A percentile compares a stretch with the other conserved stretches of the same genome.
Conservation (phyloP, 2,329 filamentous ascomycete genomes). For the Epicoccum nigrum region DNA sequence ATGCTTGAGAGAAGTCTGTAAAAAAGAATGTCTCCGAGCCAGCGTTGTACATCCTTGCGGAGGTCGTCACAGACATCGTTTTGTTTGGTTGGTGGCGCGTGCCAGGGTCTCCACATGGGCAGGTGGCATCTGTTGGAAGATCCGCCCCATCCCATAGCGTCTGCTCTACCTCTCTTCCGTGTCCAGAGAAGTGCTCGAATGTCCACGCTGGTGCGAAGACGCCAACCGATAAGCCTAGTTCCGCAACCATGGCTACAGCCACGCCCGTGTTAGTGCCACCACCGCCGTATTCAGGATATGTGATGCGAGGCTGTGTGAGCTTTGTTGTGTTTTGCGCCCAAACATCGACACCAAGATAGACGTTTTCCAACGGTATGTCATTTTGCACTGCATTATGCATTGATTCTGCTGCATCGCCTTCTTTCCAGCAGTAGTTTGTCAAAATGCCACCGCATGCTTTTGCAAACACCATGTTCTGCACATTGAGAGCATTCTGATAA, state of each 20-base stretch:
- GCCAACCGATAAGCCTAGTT: constrained; percentile 47
- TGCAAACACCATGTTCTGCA: constrained; percentile 48
- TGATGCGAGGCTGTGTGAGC: constrained; percentile 39
- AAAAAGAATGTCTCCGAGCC: constrained; percentile 49
- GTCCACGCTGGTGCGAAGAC: constrained; percentile 56
- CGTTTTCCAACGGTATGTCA: constrained; percentile 29
- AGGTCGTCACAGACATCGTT: constrained; percentile 30
- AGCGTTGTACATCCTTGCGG: constrained; percentile 38
- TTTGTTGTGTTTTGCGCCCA: constrained; percentile 52
- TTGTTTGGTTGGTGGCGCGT: constrained; percentile 32
- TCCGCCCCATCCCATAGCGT: constrained; percentile 45
- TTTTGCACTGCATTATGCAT: constrained; percentile 31
- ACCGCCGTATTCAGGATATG: constrained; percentile 47
- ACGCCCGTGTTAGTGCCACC: constrained; percentile 52
- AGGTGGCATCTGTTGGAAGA: constrained; percentile 36
- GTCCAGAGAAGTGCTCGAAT: constrained; percentile 51
- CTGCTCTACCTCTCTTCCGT: constrained; percentile 35
- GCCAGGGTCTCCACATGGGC: constrained; percentile 40
- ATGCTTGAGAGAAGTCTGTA: constrained; percentile 47
- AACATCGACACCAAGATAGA: constrained; percentile 55
- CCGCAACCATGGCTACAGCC: constrained; percentile 47
- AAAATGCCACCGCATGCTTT: constrained; percentile 48
- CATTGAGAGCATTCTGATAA: constrained; percentile 54
- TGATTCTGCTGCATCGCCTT: constrained; percentile 32
- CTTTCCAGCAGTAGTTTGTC: constrained; percentile 55